phyloP scores from a whole-genome alignment of 148 eudicot genomes.

The Simmondsia chinensis region DNA sequence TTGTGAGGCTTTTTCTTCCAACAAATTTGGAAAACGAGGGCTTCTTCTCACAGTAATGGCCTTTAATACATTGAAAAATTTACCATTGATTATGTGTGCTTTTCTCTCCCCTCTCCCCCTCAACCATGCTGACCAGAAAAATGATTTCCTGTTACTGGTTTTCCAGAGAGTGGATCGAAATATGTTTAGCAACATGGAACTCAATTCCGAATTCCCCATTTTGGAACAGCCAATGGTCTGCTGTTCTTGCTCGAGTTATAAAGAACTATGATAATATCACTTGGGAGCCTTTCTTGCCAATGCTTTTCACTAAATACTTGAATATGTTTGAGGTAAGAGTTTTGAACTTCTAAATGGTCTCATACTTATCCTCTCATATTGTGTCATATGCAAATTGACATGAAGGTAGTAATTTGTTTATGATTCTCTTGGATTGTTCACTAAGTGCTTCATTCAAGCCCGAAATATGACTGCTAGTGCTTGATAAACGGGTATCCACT shows the following conservation, averaged over 20 bases:
- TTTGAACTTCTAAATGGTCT: neutral
- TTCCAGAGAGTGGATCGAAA: conserved; percentile 64
- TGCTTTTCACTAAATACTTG: conserved; percentile 66
- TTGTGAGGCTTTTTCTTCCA: conserved; percentile 85
- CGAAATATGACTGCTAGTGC: no score
- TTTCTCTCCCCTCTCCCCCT: neutral
- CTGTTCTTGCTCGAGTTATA: conserved; percentile 87
- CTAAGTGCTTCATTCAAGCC: neutral
- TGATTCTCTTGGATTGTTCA: neutral
- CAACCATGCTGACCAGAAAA: no score
- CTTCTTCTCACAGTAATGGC: conserved; percentile 73
- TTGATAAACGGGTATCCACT: no score
- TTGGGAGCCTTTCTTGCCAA: conserved; percentile 75
- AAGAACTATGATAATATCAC: conserved; percentile 53
- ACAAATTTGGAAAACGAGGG: conserved; percentile 74
- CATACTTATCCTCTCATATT: neutral
- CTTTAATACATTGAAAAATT: conserved; percentile 7
- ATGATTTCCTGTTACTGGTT: conserved; percentile 7
- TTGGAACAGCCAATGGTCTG: conserved; percentile 98
- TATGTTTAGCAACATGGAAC: conserved; percentile 58
- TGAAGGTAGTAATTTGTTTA: neutral
- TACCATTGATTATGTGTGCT: neutral
- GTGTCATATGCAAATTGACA: neutral
- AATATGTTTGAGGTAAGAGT: conserved; percentile 92
- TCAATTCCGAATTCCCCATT: conserved; percentile 86